Conservation (phyloP, 192 early-diverging fungal genomes). For the Phycomyces nitens region DNA sequence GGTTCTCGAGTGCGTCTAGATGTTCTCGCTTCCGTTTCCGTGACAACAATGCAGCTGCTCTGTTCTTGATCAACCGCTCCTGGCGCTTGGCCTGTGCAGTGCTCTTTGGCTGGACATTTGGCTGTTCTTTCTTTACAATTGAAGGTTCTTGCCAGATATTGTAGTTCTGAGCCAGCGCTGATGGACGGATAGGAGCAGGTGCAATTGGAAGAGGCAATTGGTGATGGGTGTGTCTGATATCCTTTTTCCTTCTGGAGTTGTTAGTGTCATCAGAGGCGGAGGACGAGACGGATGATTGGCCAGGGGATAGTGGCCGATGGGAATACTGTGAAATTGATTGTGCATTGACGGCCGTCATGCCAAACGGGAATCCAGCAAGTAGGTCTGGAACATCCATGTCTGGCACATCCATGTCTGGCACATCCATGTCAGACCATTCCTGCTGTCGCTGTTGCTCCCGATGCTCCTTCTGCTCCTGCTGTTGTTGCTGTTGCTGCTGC, state of each 20-base stretch:
- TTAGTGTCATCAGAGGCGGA: too few species aligned
- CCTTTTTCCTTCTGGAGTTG: slow-evolving; percentile 4
- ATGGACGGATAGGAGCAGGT: neutral
- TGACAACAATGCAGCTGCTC: slow-evolving; percentile 83
- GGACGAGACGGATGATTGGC: too few species aligned
- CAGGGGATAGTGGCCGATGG: too few species aligned
- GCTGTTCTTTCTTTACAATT: too few species aligned
- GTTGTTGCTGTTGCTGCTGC: too few species aligned
- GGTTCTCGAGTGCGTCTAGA: slow-evolving; percentile 51
- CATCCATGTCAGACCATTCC: too few species aligned
- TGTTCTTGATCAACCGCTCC: slow-evolving; percentile 89
- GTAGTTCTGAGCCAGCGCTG: neutral
- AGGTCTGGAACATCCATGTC: neutral
- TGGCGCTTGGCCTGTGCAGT: slow-evolving; percentile 68
- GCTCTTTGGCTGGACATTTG: neutral
- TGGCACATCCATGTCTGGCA: too few species aligned
- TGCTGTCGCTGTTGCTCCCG: neutral
- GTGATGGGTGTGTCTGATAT: neutral
- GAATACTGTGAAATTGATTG: too few species aligned
- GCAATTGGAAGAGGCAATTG: neutral
- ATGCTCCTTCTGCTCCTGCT: neutral
- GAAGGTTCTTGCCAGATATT: too few species aligned
- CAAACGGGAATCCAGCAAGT: slow-evolving; percentile 3
- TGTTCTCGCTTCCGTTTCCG: slow-evolving; percentile 91
- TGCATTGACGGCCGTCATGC: neutral